These are phyloP conservation scores for Anthracocystis setariae DNA, from an alignment of 1,284 basidiomycete genomes.

Conservation along the genomic window DNA sequence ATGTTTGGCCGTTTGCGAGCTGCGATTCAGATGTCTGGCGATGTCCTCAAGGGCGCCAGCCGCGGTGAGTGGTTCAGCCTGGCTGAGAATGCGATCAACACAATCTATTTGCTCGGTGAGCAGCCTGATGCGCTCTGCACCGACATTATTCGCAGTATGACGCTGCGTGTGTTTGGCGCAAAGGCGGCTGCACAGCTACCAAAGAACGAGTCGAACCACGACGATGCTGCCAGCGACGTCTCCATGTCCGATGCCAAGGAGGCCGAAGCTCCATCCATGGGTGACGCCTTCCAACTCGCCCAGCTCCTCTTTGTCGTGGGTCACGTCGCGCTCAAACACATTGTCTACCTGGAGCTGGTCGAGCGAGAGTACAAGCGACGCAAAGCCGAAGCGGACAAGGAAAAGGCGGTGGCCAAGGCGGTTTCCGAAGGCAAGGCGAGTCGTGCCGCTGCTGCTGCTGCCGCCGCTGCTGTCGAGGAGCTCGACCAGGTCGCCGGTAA, in stretches of 20 bases:
- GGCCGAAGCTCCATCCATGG: conserved; percentile 22
- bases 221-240: conserved; percentile 36
- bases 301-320: conserved; percentile 94
- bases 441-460: conserved; percentile 50
- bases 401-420: conserved; percentile 51
- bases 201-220: conserved; percentile 9
- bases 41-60: conserved; percentile 34
- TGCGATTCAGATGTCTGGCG: conserved; percentile 65
- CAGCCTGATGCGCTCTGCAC: conserved; percentile 89
- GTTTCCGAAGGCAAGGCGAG: conserved; percentile 54
- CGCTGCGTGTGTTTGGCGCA: conserved; percentile 76
- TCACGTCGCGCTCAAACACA: conserved; percentile 96
- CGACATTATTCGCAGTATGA: conserved; percentile 82
- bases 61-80: conserved; percentile 77
- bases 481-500: conserved; percentile 97
- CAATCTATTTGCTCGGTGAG: conserved; percentile 91
- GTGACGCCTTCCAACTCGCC: conserved; percentile 79
- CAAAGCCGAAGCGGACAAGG: conserved; percentile 83
- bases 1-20: conserved; percentile 86
- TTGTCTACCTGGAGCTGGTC: conserved; percentile 95
- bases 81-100: conserved; percentile 96
- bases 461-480: conserved; percentile 73
- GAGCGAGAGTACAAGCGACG: conserved; percentile 96
- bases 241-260: conserved; percentile 40
- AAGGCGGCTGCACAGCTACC: conserved; percentile 12